These are phyloP conservation scores for Cokeromyces recurvatus DNA, from an alignment of 371 early-diverging fungal genomes.

Conservation along the genomic window DNA sequence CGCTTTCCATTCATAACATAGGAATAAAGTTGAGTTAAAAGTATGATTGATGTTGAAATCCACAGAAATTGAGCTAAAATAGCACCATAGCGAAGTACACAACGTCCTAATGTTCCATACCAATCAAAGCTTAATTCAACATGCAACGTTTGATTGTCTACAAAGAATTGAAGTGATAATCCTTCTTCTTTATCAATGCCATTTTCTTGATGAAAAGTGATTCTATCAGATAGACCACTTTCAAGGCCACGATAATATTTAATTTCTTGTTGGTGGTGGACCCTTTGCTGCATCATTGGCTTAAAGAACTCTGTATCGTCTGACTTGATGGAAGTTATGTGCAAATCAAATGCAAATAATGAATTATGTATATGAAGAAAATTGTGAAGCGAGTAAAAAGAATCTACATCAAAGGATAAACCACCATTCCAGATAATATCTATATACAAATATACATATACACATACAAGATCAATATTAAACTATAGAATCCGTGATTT, in stretches of 20 bases:
- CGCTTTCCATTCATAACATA: constrained; percentile 6
- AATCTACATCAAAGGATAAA: background rate
- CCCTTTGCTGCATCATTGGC: constrained; percentile 48
- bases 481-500: too few species aligned
- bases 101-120: constrained; percentile 62
- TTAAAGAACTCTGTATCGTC: constrained; percentile 20
- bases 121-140: constrained; percentile 49
- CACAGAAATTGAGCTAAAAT: constrained; percentile 41
- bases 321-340: background rate
- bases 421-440: too few species aligned
- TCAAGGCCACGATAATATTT: constrained; percentile 54
- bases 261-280: constrained; percentile 42
- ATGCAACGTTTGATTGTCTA: constrained; percentile 40
- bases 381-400: background rate
- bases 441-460: too few species aligned
- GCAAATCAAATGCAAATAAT: constrained; percentile 13
- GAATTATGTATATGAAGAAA: constrained; percentile 9
- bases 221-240: constrained; percentile 35
- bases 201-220: constrained; percentile 26
- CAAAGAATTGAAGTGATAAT: constrained; percentile 53
- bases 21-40: constrained; percentile 22
- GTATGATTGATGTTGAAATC: constrained; percentile 40
- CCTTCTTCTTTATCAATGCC: constrained; percentile 30
- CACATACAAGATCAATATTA: too few species aligned
- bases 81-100: constrained; percentile 60